Conservation (phyloP, 352 stramenopile species). For the Albugo laibachii region DNA sequence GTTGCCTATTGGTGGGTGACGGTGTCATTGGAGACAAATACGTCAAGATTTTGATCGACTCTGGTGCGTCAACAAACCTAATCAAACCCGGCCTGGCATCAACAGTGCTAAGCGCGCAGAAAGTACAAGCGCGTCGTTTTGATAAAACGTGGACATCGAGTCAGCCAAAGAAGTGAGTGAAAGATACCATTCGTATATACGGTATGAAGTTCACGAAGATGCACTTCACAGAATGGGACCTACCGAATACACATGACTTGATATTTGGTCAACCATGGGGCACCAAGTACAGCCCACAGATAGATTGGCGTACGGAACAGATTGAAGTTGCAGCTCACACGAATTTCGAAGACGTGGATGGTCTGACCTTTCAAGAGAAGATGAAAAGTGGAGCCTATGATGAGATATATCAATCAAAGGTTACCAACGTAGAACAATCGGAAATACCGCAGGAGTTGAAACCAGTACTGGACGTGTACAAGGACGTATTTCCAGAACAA, state of each 20-base stretch:
- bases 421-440: not conserved
- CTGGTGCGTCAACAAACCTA: too few relatives aligned
- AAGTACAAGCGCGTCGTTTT: too few relatives aligned
- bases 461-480: not conserved
- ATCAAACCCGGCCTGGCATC: too few relatives aligned
- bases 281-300: slow-evolving; percentile 3
- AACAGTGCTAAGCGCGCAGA: too few relatives aligned
- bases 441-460: not conserved
- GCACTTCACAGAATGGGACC: slow-evolving; percentile 1
- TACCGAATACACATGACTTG: slow-evolving; percentile 2
- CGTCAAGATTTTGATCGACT: too few relatives aligned
- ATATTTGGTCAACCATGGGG: slow-evolving; percentile 9
- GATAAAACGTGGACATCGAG: too few relatives aligned
- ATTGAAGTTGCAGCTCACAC: not conserved
- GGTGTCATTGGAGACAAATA: too few relatives aligned
- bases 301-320: slow-evolving; percentile 8
- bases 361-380: not conserved
- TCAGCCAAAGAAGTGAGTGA: not conserved
- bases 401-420: slow-evolving; percentile 1
- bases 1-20: too few relatives aligned
- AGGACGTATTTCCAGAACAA: slow-evolving; percentile 2
- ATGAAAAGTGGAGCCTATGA: not conserved
- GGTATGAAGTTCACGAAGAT: not conserved
- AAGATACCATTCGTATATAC: not conserved
- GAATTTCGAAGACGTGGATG: not conserved